A percentile compares a stretch with the other conserved stretches of the same genome.
phyloP scores from a whole-genome alignment of 495 filamentous ascomycete genomes.

The Xylaria sp. region DNA sequence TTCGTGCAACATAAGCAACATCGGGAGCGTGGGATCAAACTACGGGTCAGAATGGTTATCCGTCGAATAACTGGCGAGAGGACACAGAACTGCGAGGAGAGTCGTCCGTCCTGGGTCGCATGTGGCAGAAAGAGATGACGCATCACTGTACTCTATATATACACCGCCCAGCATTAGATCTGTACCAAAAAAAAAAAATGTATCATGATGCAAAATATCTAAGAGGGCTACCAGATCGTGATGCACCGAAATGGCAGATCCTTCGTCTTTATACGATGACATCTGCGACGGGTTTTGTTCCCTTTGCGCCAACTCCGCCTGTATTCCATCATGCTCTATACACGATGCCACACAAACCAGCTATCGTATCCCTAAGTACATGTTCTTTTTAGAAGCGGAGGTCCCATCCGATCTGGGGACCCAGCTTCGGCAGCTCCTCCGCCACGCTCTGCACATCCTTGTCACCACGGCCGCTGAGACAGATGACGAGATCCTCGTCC shows the following conservation, averaged over 20 bases:
- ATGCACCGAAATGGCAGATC: neutral
- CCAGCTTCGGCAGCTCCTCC: slow-evolving; percentile 87
- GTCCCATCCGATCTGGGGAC: slow-evolving; percentile 96
- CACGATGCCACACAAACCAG: neutral
- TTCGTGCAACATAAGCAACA: slow-evolving; percentile 12
- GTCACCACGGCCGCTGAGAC: slow-evolving; percentile 89
- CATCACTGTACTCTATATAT: slow-evolving; percentile 27
- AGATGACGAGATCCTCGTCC: slow-evolving; percentile 92
- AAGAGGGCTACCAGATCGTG: slow-evolving; percentile 1
- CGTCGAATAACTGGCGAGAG: neutral
- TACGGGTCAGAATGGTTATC: neutral
- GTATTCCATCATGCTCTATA: neutral
- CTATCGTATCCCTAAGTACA: neutral
- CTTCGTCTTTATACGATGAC: neutral
- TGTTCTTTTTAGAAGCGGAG: slow-evolving; percentile 67
- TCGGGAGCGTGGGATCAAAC: neutral
- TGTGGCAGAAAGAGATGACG: neutral
- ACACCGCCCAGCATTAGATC: slow-evolving; percentile 3
- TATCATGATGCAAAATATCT: slow-evolving; percentile 26
- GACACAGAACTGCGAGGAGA: neutral
- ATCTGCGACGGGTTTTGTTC: slow-evolving; percentile 1
- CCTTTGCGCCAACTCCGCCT: slow-evolving; percentile 20
- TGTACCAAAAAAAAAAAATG: slow-evolving; percentile 19
- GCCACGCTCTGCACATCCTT: slow-evolving; percentile 99
- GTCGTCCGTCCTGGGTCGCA: neutral